A percentile compares a stretch with the other conserved stretches of the same genome.
Evolutionary conservation across 192 early-diverging fungal species (phyloP).

Genomic region (Chytriomyces hyalinus): DNA sequence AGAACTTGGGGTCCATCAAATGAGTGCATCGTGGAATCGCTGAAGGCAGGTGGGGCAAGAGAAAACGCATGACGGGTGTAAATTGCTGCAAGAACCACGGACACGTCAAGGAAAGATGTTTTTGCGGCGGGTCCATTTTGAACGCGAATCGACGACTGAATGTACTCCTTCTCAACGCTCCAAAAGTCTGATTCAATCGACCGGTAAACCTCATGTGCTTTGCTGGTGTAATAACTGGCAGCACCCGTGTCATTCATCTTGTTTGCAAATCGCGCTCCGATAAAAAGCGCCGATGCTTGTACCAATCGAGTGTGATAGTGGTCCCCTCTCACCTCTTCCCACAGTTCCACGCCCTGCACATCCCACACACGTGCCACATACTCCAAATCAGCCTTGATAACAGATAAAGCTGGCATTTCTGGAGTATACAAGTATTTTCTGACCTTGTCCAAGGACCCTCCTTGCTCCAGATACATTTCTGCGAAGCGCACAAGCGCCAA

Average conservation of each 20-base stretch:
- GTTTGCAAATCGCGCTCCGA: constrained; percentile 60
- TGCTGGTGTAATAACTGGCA: background rate
- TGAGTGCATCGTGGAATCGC: background rate
- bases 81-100: constrained; percentile 63
- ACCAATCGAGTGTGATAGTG: constrained; percentile 76
- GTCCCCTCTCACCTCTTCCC: constrained; percentile 75
- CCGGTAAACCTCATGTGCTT: background rate
- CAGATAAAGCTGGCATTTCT: constrained; percentile 24
- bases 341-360: constrained; percentile 55
- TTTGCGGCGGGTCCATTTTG: constrained; percentile 55
- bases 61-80: constrained; percentile 24
- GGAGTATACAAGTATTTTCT: constrained; percentile 36
- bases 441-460: constrained; percentile 7
- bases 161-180: constrained; percentile 39
- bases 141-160: constrained; percentile 36
- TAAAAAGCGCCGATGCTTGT: constrained; percentile 62
- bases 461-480: constrained; percentile 11
- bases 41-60: background rate
- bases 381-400: constrained; percentile 65
- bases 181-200: constrained; percentile 48
- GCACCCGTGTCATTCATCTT: constrained; percentile 37
- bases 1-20: constrained; percentile 10
- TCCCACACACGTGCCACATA: constrained; percentile 61
- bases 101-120: constrained; percentile 60
- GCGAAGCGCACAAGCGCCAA: constrained; percentile 28